These are phyloP conservation scores for Yamadazyma philogaea DNA, from an alignment of 805 yeast species.

Conservation along the genomic window DNA sequence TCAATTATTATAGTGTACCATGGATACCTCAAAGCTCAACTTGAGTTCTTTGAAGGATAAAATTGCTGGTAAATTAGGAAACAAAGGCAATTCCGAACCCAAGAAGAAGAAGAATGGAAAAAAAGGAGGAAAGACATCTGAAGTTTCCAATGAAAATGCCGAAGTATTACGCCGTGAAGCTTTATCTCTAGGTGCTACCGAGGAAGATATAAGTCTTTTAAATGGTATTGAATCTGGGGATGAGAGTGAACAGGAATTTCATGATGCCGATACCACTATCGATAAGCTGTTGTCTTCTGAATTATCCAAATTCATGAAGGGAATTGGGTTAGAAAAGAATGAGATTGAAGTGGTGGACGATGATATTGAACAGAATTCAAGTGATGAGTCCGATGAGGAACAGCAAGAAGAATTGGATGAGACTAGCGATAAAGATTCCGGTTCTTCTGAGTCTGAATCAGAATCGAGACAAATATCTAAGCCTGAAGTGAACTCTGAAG, in stretches of 20 bases:
- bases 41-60: constrained; percentile 62
- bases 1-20: not conserved
- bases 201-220: constrained; percentile 69
- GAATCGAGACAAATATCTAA: constrained; percentile 7
- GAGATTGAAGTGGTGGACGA: constrained; percentile 32
- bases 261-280: constrained; percentile 39
- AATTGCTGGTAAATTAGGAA: constrained; percentile 51
- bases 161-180: constrained; percentile 65
- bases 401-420: constrained; percentile 34
- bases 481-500: no score
- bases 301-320: constrained; percentile 58
- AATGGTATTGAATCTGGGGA: constrained; percentile 52
- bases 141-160: constrained; percentile 16
- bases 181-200: constrained; percentile 78
- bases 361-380: constrained; percentile 25
- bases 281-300: constrained; percentile 46
- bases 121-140: not conserved
- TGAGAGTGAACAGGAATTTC: constrained; percentile 52
- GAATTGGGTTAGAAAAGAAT: constrained; percentile 56
- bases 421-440: constrained; percentile 13
- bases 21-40: constrained; percentile 29
- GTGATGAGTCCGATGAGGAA: constrained; percentile 34
- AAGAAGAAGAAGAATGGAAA: constrained; percentile 7
- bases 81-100: constrained; percentile 6
- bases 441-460: constrained; percentile 2